Percentiles rank a stretch among this genome's conserved stretches.
Conservation (phyloP, 2,329 filamentous ascomycete species). For the Aureobasidium sp. region DNA sequence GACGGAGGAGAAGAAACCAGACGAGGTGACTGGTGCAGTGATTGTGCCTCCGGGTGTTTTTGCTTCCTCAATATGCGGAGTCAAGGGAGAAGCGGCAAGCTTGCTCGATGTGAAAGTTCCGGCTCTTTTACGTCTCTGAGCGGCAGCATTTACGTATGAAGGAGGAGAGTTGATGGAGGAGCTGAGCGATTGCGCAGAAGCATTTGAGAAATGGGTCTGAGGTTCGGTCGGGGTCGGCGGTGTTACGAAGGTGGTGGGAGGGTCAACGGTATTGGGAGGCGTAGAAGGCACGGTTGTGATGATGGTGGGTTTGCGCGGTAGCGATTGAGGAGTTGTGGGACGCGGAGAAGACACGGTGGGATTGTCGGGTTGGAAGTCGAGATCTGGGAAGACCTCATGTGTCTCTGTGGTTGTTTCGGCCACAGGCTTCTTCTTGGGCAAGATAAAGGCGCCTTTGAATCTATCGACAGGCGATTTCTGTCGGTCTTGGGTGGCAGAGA, state of each 20-base stretch:
- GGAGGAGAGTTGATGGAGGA: not conserved
- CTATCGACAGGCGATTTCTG: constrained; percentile 63
- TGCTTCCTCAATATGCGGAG: constrained; percentile 66
- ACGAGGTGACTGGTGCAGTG: constrained; percentile 36
- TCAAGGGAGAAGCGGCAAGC: constrained; percentile 63
- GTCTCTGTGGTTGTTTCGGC: constrained; percentile 2
- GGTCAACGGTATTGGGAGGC: constrained; percentile 33
- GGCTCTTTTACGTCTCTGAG: constrained; percentile 12
- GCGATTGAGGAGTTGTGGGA: constrained; percentile 19
- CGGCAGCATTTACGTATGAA: constrained; percentile 9
- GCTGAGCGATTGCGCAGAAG: constrained; percentile 6
- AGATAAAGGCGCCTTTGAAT: constrained; percentile 61
- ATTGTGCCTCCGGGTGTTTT: constrained; percentile 50
- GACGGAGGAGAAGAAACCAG: constrained; percentile 86
- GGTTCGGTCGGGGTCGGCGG: constrained; percentile 48
- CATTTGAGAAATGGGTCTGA: constrained; percentile 11
- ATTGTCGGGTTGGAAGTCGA: not conserved
- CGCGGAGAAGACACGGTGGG: constrained; percentile 4
- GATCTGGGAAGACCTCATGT: constrained; percentile 5
- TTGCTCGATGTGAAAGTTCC: constrained; percentile 54
- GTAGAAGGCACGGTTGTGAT: constrained; percentile 34
- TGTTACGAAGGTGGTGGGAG: constrained; percentile 52
- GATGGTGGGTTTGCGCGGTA: constrained; percentile 23
- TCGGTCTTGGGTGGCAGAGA: constrained; percentile 37
- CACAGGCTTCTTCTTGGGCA: constrained; percentile 38